Percentiles rank a stretch among this genome's conserved stretches.
Conservation (phyloP, 169 alveolate genomes). For the Plasmodium inui region DNA sequence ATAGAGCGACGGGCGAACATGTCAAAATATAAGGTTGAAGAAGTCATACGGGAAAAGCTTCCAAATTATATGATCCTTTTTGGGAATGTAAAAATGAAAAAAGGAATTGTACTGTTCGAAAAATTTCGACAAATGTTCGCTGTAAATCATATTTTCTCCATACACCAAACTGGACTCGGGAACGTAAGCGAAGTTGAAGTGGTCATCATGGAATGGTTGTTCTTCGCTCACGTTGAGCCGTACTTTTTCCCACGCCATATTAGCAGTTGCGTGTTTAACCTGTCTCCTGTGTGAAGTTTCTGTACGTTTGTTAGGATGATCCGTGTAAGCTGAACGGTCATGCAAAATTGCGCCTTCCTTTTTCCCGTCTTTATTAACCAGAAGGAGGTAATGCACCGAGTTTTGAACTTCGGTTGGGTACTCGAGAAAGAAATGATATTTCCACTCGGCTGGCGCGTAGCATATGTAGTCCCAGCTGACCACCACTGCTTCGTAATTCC, state of each 20-base stretch:
- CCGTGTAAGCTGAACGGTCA: not conserved
- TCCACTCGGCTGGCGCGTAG: conserved; percentile 69
- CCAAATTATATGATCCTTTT: conserved; percentile 75
- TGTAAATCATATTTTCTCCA: conserved; percentile 64
- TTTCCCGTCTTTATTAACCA: conserved; percentile 16
- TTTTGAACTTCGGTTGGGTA: conserved; percentile 53
- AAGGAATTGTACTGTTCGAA: conserved; percentile 63
- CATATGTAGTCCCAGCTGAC: conserved; percentile 74
- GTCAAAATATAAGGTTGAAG: conserved; percentile 71
- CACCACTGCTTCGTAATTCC: conserved; percentile 73
- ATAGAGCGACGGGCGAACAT: not conserved
- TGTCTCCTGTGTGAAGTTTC: not conserved
- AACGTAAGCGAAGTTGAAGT: conserved; percentile 70
- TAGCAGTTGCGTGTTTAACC: not conserved
- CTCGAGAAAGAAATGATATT: conserved; percentile 43
- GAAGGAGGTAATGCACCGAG: conserved; percentile 54
- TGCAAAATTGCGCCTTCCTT: not conserved
- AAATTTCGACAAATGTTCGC: conserved; percentile 60
- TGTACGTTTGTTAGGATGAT: conserved; percentile 2
- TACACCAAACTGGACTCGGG: conserved; percentile 74
- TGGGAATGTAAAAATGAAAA: conserved; percentile 76
- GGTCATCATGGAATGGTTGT: conserved; percentile 4
- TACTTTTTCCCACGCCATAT: not conserved
- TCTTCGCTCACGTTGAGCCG: not conserved
- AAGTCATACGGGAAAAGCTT: conserved; percentile 75